Percentiles rank a stretch among this genome's conserved stretches.
These are phyloP conservation scores for Knufia petricola DNA, from an alignment of 2,329 filamentous ascomycete genomes.

Conservation along the genomic window DNA sequence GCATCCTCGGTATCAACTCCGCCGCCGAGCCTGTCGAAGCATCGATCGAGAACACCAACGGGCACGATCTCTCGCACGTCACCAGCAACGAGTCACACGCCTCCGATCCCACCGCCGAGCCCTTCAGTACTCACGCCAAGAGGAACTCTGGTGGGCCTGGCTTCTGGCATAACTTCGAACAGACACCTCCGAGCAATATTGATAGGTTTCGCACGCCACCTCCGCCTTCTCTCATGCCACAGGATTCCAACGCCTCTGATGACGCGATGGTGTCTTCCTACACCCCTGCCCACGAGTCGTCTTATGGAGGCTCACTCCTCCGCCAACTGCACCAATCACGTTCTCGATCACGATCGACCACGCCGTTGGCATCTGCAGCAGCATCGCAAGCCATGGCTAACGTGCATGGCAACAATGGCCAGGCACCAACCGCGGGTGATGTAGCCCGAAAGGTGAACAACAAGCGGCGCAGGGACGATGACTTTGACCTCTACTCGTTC, in stretches of 20 bases:
- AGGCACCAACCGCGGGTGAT: constrained; percentile 54
- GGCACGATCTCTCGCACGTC: constrained; percentile 32
- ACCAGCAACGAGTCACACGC: constrained; percentile 49
- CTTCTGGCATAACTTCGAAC: constrained; percentile 71
- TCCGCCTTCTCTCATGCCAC: constrained; percentile 50
- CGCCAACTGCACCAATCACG: constrained; percentile 21
- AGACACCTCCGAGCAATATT: constrained; percentile 7
- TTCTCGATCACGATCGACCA: constrained; percentile 32
- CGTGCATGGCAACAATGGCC: background rate
- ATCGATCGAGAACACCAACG: constrained; percentile 43
- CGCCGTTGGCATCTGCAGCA: constrained; percentile 29
- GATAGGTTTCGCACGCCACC: constrained; percentile 59
- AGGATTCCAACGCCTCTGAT: constrained; percentile 37
- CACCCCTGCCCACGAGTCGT: constrained; percentile 24
- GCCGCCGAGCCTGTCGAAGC: constrained; percentile 57
- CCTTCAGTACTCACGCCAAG: constrained; percentile 65
- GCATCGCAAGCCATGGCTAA: constrained; percentile 1
- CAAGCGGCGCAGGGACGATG: constrained; percentile 81
- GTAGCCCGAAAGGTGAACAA: constrained; percentile 67
- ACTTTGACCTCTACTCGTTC: constrained; percentile 78
- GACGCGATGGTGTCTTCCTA: constrained; percentile 32
- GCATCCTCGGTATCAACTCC: constrained; percentile 29
- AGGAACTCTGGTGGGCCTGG: constrained; percentile 61
- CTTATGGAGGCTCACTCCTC: constrained; percentile 19
- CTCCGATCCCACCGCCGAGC: background rate